A percentile compares a stretch with the other conserved stretches of the same genome.
Evolutionary conservation across 129 eudicot genomes (phyloP).

Genomic region (Tagetes erecta): DNA sequence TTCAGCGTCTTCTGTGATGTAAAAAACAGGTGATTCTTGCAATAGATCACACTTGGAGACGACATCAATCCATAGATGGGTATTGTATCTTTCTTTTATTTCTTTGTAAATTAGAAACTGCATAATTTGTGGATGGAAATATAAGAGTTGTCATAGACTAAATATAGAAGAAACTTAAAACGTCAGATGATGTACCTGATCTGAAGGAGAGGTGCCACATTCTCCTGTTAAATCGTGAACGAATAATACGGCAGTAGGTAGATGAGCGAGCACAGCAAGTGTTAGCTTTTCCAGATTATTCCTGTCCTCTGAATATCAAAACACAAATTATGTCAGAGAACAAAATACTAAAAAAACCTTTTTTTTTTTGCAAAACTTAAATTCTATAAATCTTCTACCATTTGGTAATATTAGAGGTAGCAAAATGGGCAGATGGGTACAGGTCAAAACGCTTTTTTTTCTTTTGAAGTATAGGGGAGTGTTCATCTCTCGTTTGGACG

Average conservation of each 20-base stretch:
- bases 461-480: not conserved
- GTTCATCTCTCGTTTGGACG: not conserved
- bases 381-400: not conserved
- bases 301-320: conserved; percentile 72
- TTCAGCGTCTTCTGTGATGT: conserved; percentile 55
- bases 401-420: not conserved
- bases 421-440: not conserved
- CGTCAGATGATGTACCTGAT: conserved; percentile 60
- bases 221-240: conserved; percentile 96
- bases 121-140: conserved; percentile 22
- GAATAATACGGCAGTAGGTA: conserved; percentile 86
- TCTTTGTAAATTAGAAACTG: conserved; percentile 84
- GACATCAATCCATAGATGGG: conserved; percentile 94
- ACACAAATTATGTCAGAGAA: conserved; percentile 23
- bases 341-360: not conserved
- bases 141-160: not conserved
- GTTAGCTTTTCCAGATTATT: conserved; percentile 92
- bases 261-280: conserved; percentile 84
- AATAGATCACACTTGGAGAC: conserved; percentile 90
- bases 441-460: not conserved
- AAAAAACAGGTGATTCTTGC: conserved; percentile 64
- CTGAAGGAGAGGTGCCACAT: conserved; percentile 95
- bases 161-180: conserved; percentile 1
- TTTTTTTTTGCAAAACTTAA: not conserved
- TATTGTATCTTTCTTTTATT: conserved; percentile 65